Percentiles rank a stretch among this genome's conserved stretches.
phyloP scores from a whole-genome alignment of 2,329 filamentous ascomycete species.

The Trichoderma guizhouense region DNA sequence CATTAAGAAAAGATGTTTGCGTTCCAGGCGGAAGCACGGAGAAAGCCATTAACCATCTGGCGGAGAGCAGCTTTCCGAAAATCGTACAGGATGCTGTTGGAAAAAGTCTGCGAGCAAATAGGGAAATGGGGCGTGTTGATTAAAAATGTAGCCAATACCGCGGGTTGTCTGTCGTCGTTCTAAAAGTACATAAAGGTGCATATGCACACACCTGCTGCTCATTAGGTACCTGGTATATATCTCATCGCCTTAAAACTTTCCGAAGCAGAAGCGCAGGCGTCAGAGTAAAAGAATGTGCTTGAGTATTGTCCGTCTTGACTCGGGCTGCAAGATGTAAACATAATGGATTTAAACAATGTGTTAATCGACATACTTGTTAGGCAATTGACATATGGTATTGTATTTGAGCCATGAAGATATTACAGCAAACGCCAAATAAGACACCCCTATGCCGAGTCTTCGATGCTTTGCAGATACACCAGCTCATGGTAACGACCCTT shows the following conservation, averaged over 20 bases:
- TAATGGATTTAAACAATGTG: not conserved
- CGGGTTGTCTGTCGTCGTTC: not conserved
- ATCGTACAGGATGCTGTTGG: not conserved
- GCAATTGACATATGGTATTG: not conserved
- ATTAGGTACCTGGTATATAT: not conserved
- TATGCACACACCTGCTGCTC: not conserved
- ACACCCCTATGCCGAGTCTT: not conserved
- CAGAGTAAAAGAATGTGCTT: not conserved
- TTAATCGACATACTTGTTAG: not conserved
- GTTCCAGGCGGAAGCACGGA: slow-evolving; percentile 7
- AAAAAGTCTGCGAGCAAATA: slow-evolving; percentile 6
- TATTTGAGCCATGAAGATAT: not conserved
- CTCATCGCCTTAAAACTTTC: no score
- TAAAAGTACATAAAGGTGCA: not conserved
- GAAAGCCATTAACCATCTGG: not conserved
- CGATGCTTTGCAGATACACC: not conserved
- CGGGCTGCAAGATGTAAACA: not conserved
- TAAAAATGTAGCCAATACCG: not conserved
- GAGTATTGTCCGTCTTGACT: not conserved
- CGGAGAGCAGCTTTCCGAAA: not conserved
- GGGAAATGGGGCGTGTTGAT: slow-evolving; percentile 1
- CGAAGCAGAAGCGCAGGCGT: not conserved
- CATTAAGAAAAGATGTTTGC: not conserved
- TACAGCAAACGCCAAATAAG: not conserved
- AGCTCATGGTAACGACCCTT: not conserved